These are phyloP conservation scores for Solanum dulcamara DNA, from an alignment of 257 asterid species.

Conservation along the genomic window DNA sequence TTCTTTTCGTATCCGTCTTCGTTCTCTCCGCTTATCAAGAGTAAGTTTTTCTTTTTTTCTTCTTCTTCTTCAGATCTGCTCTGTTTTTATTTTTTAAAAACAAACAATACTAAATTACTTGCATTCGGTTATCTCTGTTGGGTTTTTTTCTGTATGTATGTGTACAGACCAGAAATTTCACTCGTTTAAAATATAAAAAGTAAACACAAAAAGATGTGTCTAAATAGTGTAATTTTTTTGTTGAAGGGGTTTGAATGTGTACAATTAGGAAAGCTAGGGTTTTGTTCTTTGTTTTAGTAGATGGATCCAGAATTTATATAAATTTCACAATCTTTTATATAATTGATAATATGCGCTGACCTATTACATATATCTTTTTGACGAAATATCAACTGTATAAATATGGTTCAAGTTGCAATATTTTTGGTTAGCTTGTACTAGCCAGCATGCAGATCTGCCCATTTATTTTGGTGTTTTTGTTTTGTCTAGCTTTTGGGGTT, in stretches of 20 bases:
- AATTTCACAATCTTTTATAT: not conserved
- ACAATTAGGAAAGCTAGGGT: not conserved
- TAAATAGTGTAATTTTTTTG: not conserved
- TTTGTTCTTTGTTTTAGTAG: not conserved
- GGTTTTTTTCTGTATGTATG: no score
- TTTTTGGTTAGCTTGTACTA: not conserved
- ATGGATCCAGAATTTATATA: not conserved
- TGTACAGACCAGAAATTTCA: no score
- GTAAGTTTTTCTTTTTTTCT: conserved; percentile 32
- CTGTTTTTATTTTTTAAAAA: not conserved
- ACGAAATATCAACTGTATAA: not conserved
- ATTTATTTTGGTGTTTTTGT: not conserved
- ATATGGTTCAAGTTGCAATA: not conserved
- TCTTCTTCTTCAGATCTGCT: conserved; percentile 39
- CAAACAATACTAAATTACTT: no score
- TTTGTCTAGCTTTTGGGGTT: not conserved
- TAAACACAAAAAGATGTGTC: no score
- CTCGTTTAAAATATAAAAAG: no score
- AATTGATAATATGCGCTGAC: not conserved
- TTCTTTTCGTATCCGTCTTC: conserved; percentile 86
- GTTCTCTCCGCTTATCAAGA: conserved; percentile 86
- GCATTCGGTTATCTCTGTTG: no score
- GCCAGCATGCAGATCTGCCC: not conserved
- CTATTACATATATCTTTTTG: not conserved
- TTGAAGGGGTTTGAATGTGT: not conserved